Evolutionary conservation across 495 filamentous ascomycete species (phyloP).

Genomic region (Tuber indicum): DNA sequence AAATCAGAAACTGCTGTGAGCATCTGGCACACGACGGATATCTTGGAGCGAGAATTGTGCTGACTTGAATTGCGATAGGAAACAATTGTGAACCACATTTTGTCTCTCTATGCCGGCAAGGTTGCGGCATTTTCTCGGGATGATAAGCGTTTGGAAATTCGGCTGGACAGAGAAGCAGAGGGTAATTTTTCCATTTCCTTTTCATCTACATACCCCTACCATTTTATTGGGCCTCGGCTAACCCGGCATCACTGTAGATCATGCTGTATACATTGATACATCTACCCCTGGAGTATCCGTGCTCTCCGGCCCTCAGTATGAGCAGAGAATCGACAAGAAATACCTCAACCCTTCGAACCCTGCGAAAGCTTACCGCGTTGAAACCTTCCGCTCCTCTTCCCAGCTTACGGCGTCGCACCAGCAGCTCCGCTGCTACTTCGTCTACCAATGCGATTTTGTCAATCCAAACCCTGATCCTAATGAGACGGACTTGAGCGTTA

Average conservation of each 20-base stretch:
- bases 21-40: not conserved
- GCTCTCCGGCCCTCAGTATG: constrained; percentile 74
- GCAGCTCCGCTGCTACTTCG: constrained; percentile 93
- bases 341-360: constrained; percentile 64
- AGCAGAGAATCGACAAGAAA: constrained; percentile 88
- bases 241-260: constrained; percentile 55
- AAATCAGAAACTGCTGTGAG: constrained; percentile 67
- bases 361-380: constrained; percentile 67
- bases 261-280: constrained; percentile 98
- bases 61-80: constrained; percentile 44
- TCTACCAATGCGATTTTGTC: constrained; percentile 89
- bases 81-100: constrained; percentile 86
- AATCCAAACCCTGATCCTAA: constrained; percentile 61
- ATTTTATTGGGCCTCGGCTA: not conserved
- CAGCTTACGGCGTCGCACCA: constrained; percentile 57
- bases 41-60: not conserved
- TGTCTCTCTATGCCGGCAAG: constrained; percentile 94
- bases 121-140: constrained; percentile 89
- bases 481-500: constrained; percentile 83
- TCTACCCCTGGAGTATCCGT: constrained; percentile 76
- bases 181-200: constrained; percentile 17
- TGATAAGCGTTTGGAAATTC: constrained; percentile 88
- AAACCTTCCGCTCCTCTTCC: constrained; percentile 90
- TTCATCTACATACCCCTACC: too few relatives aligned
- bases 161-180: constrained; percentile 75